A percentile compares a stretch with the other conserved stretches of the same genome.
phyloP scores from a whole-genome alignment of 352 stramenopile genomes.

The Sclerospora graminicola region DNA sequence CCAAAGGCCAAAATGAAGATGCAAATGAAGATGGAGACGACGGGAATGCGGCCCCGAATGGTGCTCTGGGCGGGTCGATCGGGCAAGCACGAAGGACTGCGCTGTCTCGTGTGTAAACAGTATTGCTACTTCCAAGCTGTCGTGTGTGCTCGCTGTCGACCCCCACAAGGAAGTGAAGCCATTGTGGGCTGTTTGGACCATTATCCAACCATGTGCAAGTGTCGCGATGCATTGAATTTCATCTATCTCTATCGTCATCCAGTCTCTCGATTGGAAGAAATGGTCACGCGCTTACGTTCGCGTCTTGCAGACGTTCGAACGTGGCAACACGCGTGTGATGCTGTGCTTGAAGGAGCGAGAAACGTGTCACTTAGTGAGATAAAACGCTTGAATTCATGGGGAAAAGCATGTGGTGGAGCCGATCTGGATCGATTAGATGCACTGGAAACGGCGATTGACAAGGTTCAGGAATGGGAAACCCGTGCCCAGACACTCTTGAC shows the following conservation, averaged over 20 bases:
- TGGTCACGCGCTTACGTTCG: slow-evolving; percentile 33
- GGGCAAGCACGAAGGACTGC: slow-evolving; percentile 63
- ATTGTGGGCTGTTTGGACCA: slow-evolving; percentile 68
- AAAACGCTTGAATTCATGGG: slow-evolving; percentile 22
- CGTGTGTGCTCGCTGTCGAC: slow-evolving; percentile 61
- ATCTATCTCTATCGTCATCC: slow-evolving; percentile 55
- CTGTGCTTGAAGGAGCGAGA: slow-evolving; percentile 6
- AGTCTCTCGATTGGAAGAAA: slow-evolving; percentile 21
- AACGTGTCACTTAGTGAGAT: slow-evolving; percentile 16
- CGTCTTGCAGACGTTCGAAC: slow-evolving; percentile 28
- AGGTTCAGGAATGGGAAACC: slow-evolving; percentile 16
- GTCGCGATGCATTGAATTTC: slow-evolving; percentile 39
- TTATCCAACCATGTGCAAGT: slow-evolving; percentile 73
- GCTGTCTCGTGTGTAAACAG: slow-evolving; percentile 67
- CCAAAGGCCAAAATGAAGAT: slow-evolving; percentile 23
- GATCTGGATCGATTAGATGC: slow-evolving; percentile 18
- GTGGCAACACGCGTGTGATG: slow-evolving; percentile 31
- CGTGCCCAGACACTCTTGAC: slow-evolving; percentile 16
- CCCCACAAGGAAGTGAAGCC: slow-evolving; percentile 21
- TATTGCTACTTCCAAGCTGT: slow-evolving; percentile 83
- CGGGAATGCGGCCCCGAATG: slow-evolving; percentile 49
- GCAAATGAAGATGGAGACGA: slow-evolving; percentile 7
- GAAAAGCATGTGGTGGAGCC: slow-evolving; percentile 24
- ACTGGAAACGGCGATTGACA: slow-evolving; percentile 17
- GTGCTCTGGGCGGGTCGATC: slow-evolving; percentile 75